Percentiles rank a stretch among this genome's conserved stretches.
These are phyloP conservation scores for Scortechinia acanthostroma DNA, from an alignment of 2,329 filamentous ascomycete species.

Conservation along the genomic window DNA sequence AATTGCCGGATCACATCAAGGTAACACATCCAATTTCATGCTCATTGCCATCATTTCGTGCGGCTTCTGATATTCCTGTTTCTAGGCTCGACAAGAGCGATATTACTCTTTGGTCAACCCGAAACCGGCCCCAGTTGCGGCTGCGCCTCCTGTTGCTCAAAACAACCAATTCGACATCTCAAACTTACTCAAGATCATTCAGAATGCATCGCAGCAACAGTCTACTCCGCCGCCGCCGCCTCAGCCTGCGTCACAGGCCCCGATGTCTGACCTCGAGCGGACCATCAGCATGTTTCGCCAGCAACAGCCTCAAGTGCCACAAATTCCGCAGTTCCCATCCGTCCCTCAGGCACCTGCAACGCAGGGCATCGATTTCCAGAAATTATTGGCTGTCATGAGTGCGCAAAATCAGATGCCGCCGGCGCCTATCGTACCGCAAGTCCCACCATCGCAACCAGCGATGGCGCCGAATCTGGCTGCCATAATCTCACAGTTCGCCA, in stretches of 20 bases:
- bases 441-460: conserved; percentile 14
- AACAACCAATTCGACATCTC: conserved; percentile 24
- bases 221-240: conserved; percentile 10
- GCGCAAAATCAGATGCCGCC: conserved; percentile 23
- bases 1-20: neutral
- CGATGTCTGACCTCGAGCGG: conserved; percentile 2
- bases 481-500: conserved; percentile 19
- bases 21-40: too few relatives aligned
- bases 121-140: conserved; percentile 13
- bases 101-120: conserved; percentile 25
- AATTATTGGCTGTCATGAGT: conserved; percentile 24
- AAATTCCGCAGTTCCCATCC: neutral
- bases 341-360: neutral
- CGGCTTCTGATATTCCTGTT: conserved; percentile 7
- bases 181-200: conserved; percentile 27
- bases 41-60: conserved; percentile 5
- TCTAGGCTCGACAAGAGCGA: conserved; percentile 26
- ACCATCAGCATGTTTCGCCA: conserved; percentile 2
- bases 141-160: conserved; percentile 5
- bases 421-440: conserved; percentile 10
- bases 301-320: neutral
- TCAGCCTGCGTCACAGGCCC: conserved; percentile 10
- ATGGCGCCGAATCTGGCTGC: conserved; percentile 21
- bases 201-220: conserved; percentile 17
- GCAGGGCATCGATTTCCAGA: conserved; percentile 20